Conservation (phyloP, 192 early-diverging fungal genomes). For the Radiomyces spectabilis region DNA sequence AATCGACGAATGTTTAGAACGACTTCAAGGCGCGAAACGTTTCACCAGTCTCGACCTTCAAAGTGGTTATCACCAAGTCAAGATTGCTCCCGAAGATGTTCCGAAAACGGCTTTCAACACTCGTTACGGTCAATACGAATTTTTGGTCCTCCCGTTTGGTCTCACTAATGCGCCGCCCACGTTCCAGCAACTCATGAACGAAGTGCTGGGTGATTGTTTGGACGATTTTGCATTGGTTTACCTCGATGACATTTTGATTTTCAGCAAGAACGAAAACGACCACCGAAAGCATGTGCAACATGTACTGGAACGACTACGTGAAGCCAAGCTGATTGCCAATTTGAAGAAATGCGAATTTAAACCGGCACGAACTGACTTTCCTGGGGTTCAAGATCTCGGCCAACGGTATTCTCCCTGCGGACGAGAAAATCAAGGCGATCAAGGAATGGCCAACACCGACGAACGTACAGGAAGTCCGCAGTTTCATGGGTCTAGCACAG, state of each 20-base stretch:
- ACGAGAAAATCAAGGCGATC: conserved; percentile 2
- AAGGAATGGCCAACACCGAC: background rate
- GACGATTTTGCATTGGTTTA: background rate
- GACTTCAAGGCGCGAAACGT: no score
- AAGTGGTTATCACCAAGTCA: background rate
- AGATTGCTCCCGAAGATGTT: no score
- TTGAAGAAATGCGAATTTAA: conserved; percentile 7
- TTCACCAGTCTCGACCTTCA: background rate
- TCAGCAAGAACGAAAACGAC: background rate
- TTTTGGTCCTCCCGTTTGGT: no score
- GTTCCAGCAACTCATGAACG: no score
- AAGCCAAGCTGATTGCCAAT: background rate
- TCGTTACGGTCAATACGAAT: no score
- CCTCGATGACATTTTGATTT: no score
- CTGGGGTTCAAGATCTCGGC: no score
- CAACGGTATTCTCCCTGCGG: no score
- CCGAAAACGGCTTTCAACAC: no score
- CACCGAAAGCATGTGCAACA: background rate
- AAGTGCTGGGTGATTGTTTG: background rate
- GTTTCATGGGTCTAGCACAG: background rate
- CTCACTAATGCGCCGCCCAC: no score
- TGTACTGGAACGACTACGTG: background rate
- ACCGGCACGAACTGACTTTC: conserved; percentile 2
- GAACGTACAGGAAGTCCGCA: conserved; percentile 3
- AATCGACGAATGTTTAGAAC: conserved; percentile 36